Base-by-base conservation (phyloP, 2,329 filamentous ascomycete species). In the Aspergillus sp. region DNA sequence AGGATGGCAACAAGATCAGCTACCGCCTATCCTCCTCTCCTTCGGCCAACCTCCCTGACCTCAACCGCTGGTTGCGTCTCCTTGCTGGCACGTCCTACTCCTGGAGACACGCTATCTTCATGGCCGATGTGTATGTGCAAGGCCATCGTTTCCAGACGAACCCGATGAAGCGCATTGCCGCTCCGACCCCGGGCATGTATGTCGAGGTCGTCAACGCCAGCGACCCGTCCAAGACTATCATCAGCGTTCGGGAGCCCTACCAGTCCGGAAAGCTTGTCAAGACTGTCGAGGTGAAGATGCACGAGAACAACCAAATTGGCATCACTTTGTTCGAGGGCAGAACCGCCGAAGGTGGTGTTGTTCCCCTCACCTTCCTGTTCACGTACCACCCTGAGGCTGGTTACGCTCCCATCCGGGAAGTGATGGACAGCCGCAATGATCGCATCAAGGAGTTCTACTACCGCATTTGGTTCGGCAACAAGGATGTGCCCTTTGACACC, bases 391-490 rank as follows among this genome's bases (percentile, higher is more conserved):
- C 94, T 2, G 93, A 97, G 74, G 88, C 91, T 52, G 94, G 94
- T 25, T 99, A 97, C 70, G 93, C 95, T n/a, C 94, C 94, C 16
- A 96, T 99, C 62, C 88, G 88, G 56, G 94, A 99, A 74, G 88
- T 97, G 58, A 99, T 99, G 94, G 84, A 91, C 32, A 88, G 85
- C 50, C 91, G 94, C 68, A 99, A 99, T 70, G 93, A 99, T 70
- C 89, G 91, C 59, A 97, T 99, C 80, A 99, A 99, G 81, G 90
- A 96, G 74, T 99, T 99, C 73, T 99, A 99, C 81, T 99, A 96
- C 86, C 87, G 87, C 63, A 87, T 95, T 60, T 99, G 94, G 94
- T 99, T 99, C 64, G 94, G 91, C 40, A 83, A 92, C 55, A 92
- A 96, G 66, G 75, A 81, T 41, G 81, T 95, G 47, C 87, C 95